These are phyloP conservation scores for Anaeramoeba flamelloides DNA, from an alignment of 78 protist genomes.

Conservation along the genomic window DNA sequence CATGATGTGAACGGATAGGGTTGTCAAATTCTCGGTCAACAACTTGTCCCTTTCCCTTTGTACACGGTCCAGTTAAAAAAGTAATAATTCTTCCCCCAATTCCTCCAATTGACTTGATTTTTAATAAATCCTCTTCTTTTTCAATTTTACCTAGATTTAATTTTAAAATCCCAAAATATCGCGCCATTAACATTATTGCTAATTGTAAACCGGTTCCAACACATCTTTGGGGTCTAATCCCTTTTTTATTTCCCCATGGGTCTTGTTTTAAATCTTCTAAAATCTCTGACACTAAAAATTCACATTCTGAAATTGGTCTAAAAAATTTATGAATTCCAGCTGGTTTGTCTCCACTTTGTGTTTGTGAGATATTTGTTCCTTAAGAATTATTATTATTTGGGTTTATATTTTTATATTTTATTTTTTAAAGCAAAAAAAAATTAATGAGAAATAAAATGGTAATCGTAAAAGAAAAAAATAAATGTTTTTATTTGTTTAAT, in stretches of 20 bases:
- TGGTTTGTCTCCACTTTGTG: background rate
- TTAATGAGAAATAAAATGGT: too few species aligned
- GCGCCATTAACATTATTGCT: too few species aligned
- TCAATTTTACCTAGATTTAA: too few species aligned
- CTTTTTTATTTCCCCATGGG: constrained; percentile 65
- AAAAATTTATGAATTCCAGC: constrained; percentile 20
- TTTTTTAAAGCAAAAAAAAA: too few species aligned
- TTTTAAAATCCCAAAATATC: too few species aligned
- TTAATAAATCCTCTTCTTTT: too few species aligned
- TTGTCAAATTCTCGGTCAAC: background rate
- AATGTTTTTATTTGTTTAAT: too few species aligned
- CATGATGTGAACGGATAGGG: background rate
- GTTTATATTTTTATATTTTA: background rate
- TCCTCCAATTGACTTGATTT: background rate
- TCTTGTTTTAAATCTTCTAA: constrained; percentile 74
- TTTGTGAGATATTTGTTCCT: too few species aligned
- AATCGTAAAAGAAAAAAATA: too few species aligned
- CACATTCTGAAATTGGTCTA: constrained; percentile 64
- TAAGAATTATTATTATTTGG: background rate
- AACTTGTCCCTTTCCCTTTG: constrained; percentile 10
- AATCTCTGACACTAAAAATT: constrained; percentile 49
- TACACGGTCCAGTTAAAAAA: constrained; percentile 1
- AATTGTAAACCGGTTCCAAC: constrained; percentile 3
- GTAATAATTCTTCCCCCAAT: constrained; percentile 2
- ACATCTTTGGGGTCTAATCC: background rate